A percentile compares a stretch with the other conserved stretches of the same genome.
These are phyloP conservation scores for Selenicereus undatus DNA, from an alignment of 148 eudicot species.

Conservation along the genomic window DNA sequence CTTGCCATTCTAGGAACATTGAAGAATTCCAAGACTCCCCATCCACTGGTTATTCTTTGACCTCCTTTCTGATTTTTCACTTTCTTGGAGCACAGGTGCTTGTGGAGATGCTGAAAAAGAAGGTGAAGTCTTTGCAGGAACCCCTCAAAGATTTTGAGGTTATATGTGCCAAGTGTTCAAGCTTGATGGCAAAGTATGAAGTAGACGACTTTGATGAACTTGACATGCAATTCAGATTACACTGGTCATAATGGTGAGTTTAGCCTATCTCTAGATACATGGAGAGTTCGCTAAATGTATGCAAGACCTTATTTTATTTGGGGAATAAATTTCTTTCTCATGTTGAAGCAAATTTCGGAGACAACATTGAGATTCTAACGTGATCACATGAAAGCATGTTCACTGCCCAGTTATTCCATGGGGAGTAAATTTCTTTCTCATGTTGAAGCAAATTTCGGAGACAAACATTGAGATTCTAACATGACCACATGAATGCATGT, in stretches of 20 bases:
- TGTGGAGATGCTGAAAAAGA: background rate
- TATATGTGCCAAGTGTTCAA: background rate
- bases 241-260: background rate
- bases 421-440: too few relatives aligned
- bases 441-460: too few relatives aligned
- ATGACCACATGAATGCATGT: too few relatives aligned
- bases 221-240: background rate
- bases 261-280: too few relatives aligned
- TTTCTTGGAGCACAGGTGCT: background rate
- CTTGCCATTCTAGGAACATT: too few relatives aligned
- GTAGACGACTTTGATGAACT: background rate
- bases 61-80: too few relatives aligned
- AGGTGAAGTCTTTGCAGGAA: background rate
- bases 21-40: too few relatives aligned
- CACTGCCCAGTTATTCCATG: too few relatives aligned
- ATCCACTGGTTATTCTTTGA: too few relatives aligned
- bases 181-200: background rate
- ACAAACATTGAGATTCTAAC: too few relatives aligned
- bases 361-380: background rate
- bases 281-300: background rate
- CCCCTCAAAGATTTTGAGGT: background rate
- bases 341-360: background rate
- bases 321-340: background rate
- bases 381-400: background rate
- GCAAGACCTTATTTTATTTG: background rate